Evolutionary conservation across 768 basidiomycete genomes (phyloP).

Genomic region (Leccinum barrowsii): DNA sequence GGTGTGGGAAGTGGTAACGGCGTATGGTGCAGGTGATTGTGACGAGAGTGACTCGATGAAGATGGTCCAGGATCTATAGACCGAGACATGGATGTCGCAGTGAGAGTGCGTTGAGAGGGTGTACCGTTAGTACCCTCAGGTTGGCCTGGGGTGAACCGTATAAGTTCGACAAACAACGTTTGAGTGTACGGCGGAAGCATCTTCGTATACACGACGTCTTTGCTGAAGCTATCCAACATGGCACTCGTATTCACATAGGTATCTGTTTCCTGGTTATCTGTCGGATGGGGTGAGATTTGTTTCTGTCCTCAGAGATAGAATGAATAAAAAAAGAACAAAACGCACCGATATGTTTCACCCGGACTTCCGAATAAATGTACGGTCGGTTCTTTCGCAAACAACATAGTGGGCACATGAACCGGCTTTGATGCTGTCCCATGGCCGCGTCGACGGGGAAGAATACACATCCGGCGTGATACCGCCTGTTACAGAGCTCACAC

Average conservation of each 20-base stretch:
- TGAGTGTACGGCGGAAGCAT: slow-evolving; percentile 59
- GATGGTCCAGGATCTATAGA: slow-evolving; percentile 29
- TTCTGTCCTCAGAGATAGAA: background rate
- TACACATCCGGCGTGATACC: slow-evolving; percentile 74
- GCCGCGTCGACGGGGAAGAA: slow-evolving; percentile 56
- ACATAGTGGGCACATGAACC: slow-evolving; percentile 76
- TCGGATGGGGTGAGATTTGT: slow-evolving; percentile 11
- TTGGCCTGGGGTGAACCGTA: slow-evolving; percentile 39
- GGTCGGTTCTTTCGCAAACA: slow-evolving; percentile 67
- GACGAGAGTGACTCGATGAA: slow-evolving; percentile 29
- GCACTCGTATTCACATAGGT: slow-evolving; percentile 67
- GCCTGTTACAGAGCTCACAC: slow-evolving; percentile 62
- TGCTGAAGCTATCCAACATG: slow-evolving; percentile 74
- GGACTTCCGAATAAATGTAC: slow-evolving; percentile 74
- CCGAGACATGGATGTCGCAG: slow-evolving; percentile 18
- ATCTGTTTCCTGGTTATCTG: slow-evolving; percentile 48
- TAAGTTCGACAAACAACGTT: slow-evolving; percentile 73
- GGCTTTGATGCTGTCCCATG: slow-evolving; percentile 29
- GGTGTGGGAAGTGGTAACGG: slow-evolving; percentile 32
- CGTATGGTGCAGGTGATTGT: slow-evolving; percentile 28
- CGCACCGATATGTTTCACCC: slow-evolving; percentile 63
- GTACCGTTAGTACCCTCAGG: slow-evolving; percentile 24
- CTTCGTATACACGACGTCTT: slow-evolving; percentile 65
- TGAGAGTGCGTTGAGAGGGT: slow-evolving; percentile 13
- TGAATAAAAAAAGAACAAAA: slow-evolving; percentile 11